These are phyloP conservation scores for Linanthus parryae DNA, from an alignment of 148 eudicot species.

Conservation along the genomic window DNA sequence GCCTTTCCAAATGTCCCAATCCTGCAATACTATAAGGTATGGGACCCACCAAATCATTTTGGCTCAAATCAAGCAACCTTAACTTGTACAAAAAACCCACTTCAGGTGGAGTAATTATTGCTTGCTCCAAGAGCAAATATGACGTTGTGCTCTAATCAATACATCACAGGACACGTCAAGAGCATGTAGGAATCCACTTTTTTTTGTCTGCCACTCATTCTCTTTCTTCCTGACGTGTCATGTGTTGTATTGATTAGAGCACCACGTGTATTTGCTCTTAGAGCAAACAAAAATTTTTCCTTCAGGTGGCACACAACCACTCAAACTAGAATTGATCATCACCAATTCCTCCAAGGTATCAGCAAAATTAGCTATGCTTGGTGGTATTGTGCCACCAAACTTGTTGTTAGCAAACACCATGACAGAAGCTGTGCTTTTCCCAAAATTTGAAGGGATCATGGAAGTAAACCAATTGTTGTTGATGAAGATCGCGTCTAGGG, in stretches of 20 bases:
- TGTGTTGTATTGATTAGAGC: too few species aligned
- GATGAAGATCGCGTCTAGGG: constrained; percentile 54
- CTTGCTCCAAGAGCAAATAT: too few species aligned
- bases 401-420: constrained; percentile 63
- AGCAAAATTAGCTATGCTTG: constrained; percentile 52
- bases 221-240: too few species aligned
- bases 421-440: constrained; percentile 40
- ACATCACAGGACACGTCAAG: too few species aligned
- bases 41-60: constrained; percentile 43
- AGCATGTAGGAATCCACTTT: too few species aligned
- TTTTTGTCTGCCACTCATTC: too few species aligned
- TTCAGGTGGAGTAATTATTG: too few species aligned
- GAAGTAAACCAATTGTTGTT: constrained; percentile 50
- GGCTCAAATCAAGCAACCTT: constrained; percentile 49
- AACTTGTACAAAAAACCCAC: constrained; percentile 56
- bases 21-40: constrained; percentile 61
- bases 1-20: constrained; percentile 45
- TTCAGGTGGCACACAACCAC: constrained; percentile 59
- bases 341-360: constrained; percentile 50
- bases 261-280: too few species aligned
- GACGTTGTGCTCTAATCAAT: too few species aligned
- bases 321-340: constrained; percentile 42
- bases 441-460: constrained; percentile 42
- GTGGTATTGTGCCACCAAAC: constrained; percentile 52
- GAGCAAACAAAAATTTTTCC: too few species aligned